phyloP scores from a whole-genome alignment of 2,329 filamentous ascomycete genomes.

The Diaporthe sp. region DNA sequence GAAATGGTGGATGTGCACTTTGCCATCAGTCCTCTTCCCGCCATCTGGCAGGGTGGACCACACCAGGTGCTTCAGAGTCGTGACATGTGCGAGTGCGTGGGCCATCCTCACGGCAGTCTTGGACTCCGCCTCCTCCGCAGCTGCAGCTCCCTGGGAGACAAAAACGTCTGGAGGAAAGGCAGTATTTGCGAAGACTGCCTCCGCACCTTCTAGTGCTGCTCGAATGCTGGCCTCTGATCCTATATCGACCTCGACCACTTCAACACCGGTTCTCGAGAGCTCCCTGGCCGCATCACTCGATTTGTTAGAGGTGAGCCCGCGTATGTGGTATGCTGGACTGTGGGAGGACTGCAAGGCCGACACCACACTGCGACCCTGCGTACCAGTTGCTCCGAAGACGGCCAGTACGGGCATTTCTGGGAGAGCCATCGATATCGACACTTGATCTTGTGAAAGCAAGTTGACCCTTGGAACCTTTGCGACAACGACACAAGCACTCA shows the following conservation, averaged over 20 bases:
- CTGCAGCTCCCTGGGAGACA: background rate
- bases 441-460: background rate
- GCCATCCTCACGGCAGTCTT: background rate
- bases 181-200: background rate
- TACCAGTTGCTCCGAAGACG: background rate
- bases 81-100: background rate
- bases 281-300: background rate
- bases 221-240: background rate
- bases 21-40: background rate
- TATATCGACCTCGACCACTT: slow-evolving; percentile 8
- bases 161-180: background rate
- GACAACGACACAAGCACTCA: background rate
- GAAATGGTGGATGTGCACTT: background rate
- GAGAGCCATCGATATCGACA: background rate
- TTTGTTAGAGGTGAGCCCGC: background rate
- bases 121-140: background rate
- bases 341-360: background rate
- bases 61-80: slow-evolving; percentile 12
- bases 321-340: background rate
- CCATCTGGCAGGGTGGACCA: background rate
- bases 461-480: background rate
- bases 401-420: background rate
- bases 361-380: slow-evolving; percentile 4
- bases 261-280: background rate
- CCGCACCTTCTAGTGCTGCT: background rate